A percentile compares a stretch with the other conserved stretches of the same genome.
Conservation (phyloP, 495 filamentous ascomycete genomes). For the Talaromyces proteolyticus region DNA sequence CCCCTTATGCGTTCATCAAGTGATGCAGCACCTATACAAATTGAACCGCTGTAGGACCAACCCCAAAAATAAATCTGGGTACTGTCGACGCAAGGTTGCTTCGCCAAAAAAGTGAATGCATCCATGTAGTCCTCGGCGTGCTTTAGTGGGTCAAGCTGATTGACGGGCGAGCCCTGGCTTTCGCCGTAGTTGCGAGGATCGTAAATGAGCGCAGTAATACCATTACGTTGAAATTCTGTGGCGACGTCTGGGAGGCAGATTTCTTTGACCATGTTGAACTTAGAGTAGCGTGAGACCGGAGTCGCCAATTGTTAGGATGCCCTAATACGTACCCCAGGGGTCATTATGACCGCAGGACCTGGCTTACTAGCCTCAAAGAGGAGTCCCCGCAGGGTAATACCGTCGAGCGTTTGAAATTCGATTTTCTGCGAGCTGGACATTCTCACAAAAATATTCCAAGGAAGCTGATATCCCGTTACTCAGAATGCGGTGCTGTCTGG, state of each 20-base stretch:
- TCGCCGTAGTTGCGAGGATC: constrained; percentile 30
- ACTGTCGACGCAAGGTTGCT: constrained; percentile 20
- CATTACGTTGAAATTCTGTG: constrained; percentile 26
- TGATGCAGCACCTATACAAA: constrained; percentile 16
- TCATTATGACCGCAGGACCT: constrained; percentile 31
- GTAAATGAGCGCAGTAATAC: constrained; percentile 33
- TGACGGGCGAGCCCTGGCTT: constrained; percentile 38
- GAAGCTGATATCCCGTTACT: no score
- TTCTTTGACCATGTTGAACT: constrained; percentile 44
- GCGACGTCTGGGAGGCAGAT: constrained; percentile 26
- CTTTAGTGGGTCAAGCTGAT: constrained; percentile 29
- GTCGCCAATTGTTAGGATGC: no score
- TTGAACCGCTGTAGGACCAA: constrained; percentile 24
- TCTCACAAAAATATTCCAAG: no score
- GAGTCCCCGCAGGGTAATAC: constrained; percentile 10
- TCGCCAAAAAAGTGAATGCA: constrained; percentile 22
- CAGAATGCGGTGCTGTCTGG: no score
- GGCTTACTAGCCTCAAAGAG: constrained; percentile 17
- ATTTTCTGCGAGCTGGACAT: no score
- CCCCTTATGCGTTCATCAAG: constrained; percentile 22
- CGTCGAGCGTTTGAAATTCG: constrained; percentile 31
- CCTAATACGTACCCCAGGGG: constrained; percentile 29
- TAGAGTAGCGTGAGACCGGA: no score
- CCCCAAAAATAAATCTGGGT: constrained; percentile 31
- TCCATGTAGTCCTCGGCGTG: constrained; percentile 32